Base-by-base conservation (phyloP, 768 basidiomycete species). In the Serendipita sp. region DNA sequence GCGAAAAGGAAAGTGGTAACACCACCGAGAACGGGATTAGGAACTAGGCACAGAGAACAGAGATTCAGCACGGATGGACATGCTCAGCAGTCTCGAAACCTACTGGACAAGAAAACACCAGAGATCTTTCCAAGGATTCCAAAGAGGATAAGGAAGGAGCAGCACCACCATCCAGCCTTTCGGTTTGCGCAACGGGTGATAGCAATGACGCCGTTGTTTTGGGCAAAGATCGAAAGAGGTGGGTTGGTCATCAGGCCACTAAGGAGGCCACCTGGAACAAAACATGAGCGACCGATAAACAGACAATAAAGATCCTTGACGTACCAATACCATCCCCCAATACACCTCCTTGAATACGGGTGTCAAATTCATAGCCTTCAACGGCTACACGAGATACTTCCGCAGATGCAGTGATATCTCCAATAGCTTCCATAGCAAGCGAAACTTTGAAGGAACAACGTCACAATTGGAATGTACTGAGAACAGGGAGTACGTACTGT, bases 1-100 rank as follows among this genome's bases (percentile, higher is more conserved):
- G 87, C 85, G 70, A 92, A 91, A 8, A 91, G 78, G 79, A 91
- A 91, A 2, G 89, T 91, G 10, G 89, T 93, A 2, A 91, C 88
- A 2, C 89, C 89, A 1, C 89, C 90, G 0, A 90, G 79, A 4
- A 90, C 89, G 0, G 89, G 77, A 70, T 86, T 85, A 1, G 90
- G 91, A 66, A 93, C 80, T 81, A 66, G 13, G 38, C 16, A 28
- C 23, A 35, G 3, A 36, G 18, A 30, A 13, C 34, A 16, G 7
- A 56, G 13, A 18, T 35, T 30, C 16, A 64, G 41, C n/a, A 30
- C 5, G 35, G 28, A 34, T 32, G 63, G 8, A 30, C 8, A 47
- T 3, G 13, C 7, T 18, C 13, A 3, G 5, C 5, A 44, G 34
- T 35, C 46, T 13, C 2, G 10, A 28, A 1, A 75, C 80, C 48